Percentiles rank a stretch among this genome's conserved stretches.
These are phyloP conservation scores for Yamadazyma taylorii DNA, from an alignment of 1,139 yeast genomes.

Conservation along the genomic window DNA sequence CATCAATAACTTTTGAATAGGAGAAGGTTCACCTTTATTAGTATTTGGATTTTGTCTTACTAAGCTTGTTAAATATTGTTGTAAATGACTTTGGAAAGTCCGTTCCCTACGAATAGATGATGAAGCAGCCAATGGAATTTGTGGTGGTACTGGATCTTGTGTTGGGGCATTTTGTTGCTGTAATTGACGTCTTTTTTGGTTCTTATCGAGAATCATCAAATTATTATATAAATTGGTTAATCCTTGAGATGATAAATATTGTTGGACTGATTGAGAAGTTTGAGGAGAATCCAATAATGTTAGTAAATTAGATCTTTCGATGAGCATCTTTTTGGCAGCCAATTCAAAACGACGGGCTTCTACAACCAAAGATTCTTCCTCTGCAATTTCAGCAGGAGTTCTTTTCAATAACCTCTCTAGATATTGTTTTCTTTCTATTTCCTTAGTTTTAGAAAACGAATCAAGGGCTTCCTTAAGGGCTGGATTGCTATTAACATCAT, in stretches of 20 bases:
- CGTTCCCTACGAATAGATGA: slow-evolving; percentile 52
- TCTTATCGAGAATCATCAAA: slow-evolving; percentile 74
- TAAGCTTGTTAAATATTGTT: slow-evolving; percentile 40
- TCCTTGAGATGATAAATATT: slow-evolving; percentile 85
- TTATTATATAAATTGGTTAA: slow-evolving; percentile 82
- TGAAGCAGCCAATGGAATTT: slow-evolving; percentile 57
- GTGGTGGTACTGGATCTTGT: slow-evolving; percentile 58
- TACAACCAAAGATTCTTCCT: slow-evolving; percentile 89
- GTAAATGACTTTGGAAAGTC: slow-evolving; percentile 52
- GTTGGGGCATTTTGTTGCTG: slow-evolving; percentile 40
- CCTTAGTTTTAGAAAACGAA: slow-evolving; percentile 65
- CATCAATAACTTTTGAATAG: slow-evolving; percentile 45
- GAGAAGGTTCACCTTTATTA: slow-evolving; percentile 36
- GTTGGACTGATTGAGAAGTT: slow-evolving; percentile 71
- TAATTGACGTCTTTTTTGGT: slow-evolving; percentile 43
- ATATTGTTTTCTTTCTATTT: slow-evolving; percentile 77
- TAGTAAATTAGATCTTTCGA: slow-evolving; percentile 78
- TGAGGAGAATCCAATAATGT: slow-evolving; percentile 87
- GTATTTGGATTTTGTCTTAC: slow-evolving; percentile 36
- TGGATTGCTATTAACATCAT: slow-evolving; percentile 49
- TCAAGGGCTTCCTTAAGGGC: slow-evolving; percentile 49
- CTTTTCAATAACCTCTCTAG: slow-evolving; percentile 73
- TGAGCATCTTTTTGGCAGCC: slow-evolving; percentile 85
- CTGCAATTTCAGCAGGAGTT: slow-evolving; percentile 96
- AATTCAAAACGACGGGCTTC: slow-evolving; percentile 93